These are phyloP conservation scores for Colletotrichum euphorbiae DNA, from an alignment of 2,329 filamentous ascomycete genomes.

Conservation along the genomic window DNA sequence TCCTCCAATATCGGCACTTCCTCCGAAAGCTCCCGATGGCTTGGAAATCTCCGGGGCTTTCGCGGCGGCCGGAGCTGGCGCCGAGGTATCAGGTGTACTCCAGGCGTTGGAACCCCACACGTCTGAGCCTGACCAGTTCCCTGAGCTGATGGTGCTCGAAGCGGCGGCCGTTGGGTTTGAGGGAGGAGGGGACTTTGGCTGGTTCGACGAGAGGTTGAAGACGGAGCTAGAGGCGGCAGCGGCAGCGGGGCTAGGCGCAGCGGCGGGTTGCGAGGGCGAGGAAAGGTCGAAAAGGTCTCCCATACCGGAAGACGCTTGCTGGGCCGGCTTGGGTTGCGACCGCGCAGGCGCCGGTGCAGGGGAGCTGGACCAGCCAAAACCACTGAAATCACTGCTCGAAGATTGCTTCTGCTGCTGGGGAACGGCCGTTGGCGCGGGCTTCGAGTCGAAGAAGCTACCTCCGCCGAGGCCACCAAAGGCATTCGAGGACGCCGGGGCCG, in stretches of 20 bases:
- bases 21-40: slow-evolving; percentile 44
- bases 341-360: slow-evolving; percentile 52
- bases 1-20: slow-evolving; percentile 69
- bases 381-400: slow-evolving; percentile 72
- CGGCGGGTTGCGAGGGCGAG: slow-evolving; percentile 55
- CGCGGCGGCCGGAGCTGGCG: slow-evolving; percentile 68
- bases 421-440: slow-evolving; percentile 68
- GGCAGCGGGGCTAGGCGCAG: slow-evolving; percentile 51
- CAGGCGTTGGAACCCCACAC: slow-evolving; percentile 92
- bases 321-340: slow-evolving; percentile 55
- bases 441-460: slow-evolving; percentile 85
- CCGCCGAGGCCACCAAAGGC: slow-evolving; percentile 71
- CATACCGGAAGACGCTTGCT: slow-evolving; percentile 65
- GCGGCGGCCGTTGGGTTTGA: slow-evolving; percentile 54
- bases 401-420: slow-evolving; percentile 60
- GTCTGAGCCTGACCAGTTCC: slow-evolving; percentile 67
- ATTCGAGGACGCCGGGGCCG: slow-evolving; percentile 51
- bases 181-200: slow-evolving; percentile 56
- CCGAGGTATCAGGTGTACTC: slow-evolving; percentile 70
- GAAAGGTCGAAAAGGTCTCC: slow-evolving; percentile 87
- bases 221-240: slow-evolving; percentile 69
- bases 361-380: slow-evolving; percentile 71
- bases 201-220: slow-evolving; percentile 80
- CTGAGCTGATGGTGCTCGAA: slow-evolving; percentile 48
- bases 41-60: slow-evolving; percentile 49